Evolutionary conservation across 257 asterid genomes (phyloP).

Genomic region (Scutellaria galericulata): DNA sequence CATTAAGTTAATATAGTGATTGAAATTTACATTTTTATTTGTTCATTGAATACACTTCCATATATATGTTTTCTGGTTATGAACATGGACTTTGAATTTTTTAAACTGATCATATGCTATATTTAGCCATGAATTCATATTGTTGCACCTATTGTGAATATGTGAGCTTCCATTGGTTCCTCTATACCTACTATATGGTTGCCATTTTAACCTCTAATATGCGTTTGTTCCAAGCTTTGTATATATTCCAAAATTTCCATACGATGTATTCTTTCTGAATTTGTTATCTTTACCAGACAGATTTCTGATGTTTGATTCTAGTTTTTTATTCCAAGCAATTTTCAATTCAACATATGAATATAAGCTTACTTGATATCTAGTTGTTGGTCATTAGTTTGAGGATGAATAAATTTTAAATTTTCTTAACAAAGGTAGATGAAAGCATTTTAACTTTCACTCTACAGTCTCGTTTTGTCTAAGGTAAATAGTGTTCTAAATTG

Average conservation of each 20-base stretch:
- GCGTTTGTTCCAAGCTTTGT: background rate
- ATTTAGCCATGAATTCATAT: background rate
- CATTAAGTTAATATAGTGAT: background rate
- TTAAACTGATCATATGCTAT: too few species aligned
- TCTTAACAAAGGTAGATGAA: background rate
- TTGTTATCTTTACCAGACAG: background rate
- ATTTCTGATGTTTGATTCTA: background rate
- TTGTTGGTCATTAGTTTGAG: background rate
- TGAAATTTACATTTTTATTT: too few species aligned
- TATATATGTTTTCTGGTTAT: background rate
- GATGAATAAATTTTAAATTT: conserved; percentile 2
- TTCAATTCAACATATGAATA: background rate
- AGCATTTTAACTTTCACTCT: background rate
- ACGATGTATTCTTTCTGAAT: background rate
- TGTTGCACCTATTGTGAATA: too few species aligned
- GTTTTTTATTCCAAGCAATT: background rate
- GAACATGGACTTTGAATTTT: background rate
- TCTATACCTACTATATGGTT: background rate
- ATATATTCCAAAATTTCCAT: background rate
- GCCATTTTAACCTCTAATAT: background rate
- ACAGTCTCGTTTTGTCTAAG: conserved; percentile 2
- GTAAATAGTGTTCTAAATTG: conserved; percentile 15
- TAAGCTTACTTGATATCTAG: conserved; percentile 10
- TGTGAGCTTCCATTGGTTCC: background rate
- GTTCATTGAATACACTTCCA: background rate